Percentiles rank a stretch among this genome's conserved stretches.
Conservation (phyloP, 2,329 filamentous ascomycete genomes). For the Alternaria gansuensis region DNA sequence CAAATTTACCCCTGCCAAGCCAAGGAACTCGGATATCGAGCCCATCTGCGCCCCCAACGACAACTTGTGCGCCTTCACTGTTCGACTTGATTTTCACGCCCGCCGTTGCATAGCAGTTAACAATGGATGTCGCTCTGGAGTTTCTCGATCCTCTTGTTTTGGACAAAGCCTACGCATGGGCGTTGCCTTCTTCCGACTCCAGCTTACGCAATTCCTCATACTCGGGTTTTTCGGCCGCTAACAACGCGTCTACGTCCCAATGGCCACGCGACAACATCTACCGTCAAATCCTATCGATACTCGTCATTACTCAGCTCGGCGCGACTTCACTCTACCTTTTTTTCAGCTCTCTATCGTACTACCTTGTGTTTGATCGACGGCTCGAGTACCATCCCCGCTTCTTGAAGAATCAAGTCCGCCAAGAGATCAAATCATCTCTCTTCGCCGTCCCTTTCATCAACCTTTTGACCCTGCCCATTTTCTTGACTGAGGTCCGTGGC, state of each 20-base stretch:
- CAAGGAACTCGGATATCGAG: slow-evolving; percentile 9
- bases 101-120: slow-evolving; percentile 13
- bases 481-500: slow-evolving; percentile 16
- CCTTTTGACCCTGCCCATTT: slow-evolving; percentile 14
- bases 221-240: slow-evolving; percentile 4
- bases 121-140: slow-evolving; percentile 20
- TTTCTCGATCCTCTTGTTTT: slow-evolving; percentile 19
- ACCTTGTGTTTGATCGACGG: slow-evolving; percentile 15
- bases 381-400: slow-evolving; percentile 20
- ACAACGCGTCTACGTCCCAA: slow-evolving; percentile 10
- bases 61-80: slow-evolving; percentile 13
- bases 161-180: slow-evolving; percentile 21
- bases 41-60: slow-evolving; percentile 9
- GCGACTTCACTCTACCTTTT: slow-evolving; percentile 16
- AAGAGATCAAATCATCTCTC: slow-evolving; percentile 17
- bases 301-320: slow-evolving; percentile 16
- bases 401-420: slow-evolving; percentile 18
- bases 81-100: slow-evolving; percentile 14
- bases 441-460: slow-evolving; percentile 16
- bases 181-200: slow-evolving; percentile 5
- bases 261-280: slow-evolving; percentile 21
- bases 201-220: slow-evolving; percentile 11
- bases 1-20: slow-evolving; percentile 19
- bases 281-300: slow-evolving; percentile 16
- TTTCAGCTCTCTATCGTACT: slow-evolving; percentile 18